Base-by-base conservation (phyloP, 1,284 basidiomycete genomes). In the Vanrija sp. region DNA sequence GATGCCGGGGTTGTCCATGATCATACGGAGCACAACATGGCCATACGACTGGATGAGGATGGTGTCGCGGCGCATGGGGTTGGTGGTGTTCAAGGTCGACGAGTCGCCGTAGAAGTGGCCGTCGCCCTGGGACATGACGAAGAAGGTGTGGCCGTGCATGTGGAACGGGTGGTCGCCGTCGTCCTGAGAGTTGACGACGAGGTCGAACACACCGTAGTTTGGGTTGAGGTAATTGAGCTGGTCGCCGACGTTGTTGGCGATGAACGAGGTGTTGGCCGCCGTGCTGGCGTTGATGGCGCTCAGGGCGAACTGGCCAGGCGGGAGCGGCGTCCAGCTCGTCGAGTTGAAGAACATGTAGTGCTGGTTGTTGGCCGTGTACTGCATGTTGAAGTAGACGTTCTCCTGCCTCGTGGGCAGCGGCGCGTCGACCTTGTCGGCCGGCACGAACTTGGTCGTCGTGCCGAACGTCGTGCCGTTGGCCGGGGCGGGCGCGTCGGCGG, bases 81-180 rank as follows among this genome's bases (percentile, higher is more conserved):
- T 63, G 5, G 62, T 64, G 15, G 48, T 48, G 42, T 63, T 63
- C 21, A 67, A 48, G 5, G 43, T 38, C 6, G 40, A 18, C 15
- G 58, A 54, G 42, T 53, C 49, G 28, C 39, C 55, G 50, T 52
- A 54, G 18, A 45, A 61, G 21, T 58, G 58, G 38, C 46, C 42
- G 7, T 29, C 26, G 5, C 59, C 64, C 12, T 42, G 34, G 6
- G 46, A 53, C 29, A 69, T 48, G 53, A 69, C 26, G 59, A 58
- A 64, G 50, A 69, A 65, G 12, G 49, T 51, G 57, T 65, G 62
- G 18, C 66, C 68, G 57, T 69, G 68, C 29, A 69, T 51, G 45
- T 70, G 68, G 54, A 68, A 67, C 9, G 68, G 67, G 44, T 70
- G 68, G 23, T 51, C 43, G 12, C 64, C 60, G 47, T 68, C 67